Base-by-base conservation (phyloP, 2,329 filamentous ascomycete species). In the Mariannaea elegans region DNA sequence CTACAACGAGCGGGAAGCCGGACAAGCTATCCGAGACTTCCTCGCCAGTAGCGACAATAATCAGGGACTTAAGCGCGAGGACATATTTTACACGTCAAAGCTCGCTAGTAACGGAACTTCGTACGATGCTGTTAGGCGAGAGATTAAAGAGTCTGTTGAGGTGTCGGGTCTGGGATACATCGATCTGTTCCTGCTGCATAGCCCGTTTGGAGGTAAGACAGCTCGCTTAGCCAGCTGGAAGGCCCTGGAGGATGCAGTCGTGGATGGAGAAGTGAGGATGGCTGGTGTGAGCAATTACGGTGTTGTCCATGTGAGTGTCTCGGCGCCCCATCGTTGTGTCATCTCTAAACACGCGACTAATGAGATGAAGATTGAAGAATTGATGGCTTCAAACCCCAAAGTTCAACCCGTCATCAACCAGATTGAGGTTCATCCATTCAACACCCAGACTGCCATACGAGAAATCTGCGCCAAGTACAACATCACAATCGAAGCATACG, bases 361-460 rank as follows among this genome's bases (percentile, higher is more conserved):
- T 42, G 55, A 14, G 24, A 6, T 3, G 9, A 1, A 90, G 84
- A 82, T 93, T 49, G 83, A 91, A 63, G 90, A 93, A 71, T 78
- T 93, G 47, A 83, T 92, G 70, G 81, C 82, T 2, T 83, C 83
- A 0, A 85, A 85, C 10, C 88, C 90, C 0, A 81, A 82, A 1
- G 82, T 91, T 44, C 74, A 79, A 9, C 91, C 92, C 0, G 85
- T 87, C 2, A 86, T 94, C 49, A 94, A 94, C 70, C 92, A 95
- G 77, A 89, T 94, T 68, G 90, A 94, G 73, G 84, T 94, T 2
- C 91, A 94, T 62, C 91, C 91, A 0, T 95, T 94, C 83, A 92
- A 94, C 73, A 93, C 90, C 2, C 86, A 89, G 51, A 81, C 80
- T 0, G 81, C 83, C 34, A 93, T 95, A 63, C 84, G 87, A 1